These are phyloP conservation scores for Mucor racemosus DNA, from an alignment of 371 early-diverging fungal species.

Conservation along the genomic window DNA sequence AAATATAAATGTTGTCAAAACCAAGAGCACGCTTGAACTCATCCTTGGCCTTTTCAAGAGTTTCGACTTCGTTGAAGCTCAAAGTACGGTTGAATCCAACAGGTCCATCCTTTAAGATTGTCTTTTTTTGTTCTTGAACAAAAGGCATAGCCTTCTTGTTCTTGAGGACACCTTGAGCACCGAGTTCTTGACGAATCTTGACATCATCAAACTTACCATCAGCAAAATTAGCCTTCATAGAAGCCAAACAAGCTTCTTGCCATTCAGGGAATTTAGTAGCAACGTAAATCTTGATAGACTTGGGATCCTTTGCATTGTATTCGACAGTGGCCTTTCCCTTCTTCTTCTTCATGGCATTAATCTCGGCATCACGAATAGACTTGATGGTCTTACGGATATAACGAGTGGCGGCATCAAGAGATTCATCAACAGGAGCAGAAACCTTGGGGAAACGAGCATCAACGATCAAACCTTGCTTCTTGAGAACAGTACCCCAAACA, in stretches of 20 bases:
- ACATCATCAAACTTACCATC: constrained; percentile 72
- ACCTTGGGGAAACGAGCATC: constrained; percentile 77
- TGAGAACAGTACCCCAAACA: constrained; percentile 80
- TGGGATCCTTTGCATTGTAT: constrained; percentile 70
- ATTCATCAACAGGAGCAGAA: constrained; percentile 62
- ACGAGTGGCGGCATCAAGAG: constrained; percentile 74
- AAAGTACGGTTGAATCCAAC: constrained; percentile 83
- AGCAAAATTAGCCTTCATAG: constrained; percentile 73
- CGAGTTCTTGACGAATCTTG: constrained; percentile 72
- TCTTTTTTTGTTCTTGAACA: constrained; percentile 78
- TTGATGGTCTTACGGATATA: constrained; percentile 82
- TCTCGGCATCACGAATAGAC: constrained; percentile 84
- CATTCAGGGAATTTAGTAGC: constrained; percentile 90
- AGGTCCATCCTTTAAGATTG: constrained; percentile 69
- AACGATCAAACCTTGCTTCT: constrained; percentile 76
- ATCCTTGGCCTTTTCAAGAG: constrained; percentile 58
- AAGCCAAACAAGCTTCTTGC: constrained; percentile 83
- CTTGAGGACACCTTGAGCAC: constrained; percentile 78
- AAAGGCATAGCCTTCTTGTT: constrained; percentile 96
- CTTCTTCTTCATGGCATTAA: constrained; percentile 80
- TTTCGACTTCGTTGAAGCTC: constrained; percentile 77
- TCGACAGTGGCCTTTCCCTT: constrained; percentile 56
- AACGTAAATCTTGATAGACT: constrained; percentile 77
- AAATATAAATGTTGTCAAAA: constrained; percentile 43
- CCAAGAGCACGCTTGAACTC: constrained; percentile 60